Base-by-base conservation (phyloP, 2,329 filamentous ascomycete genomes). In the Tolypocladium nubicola region DNA sequence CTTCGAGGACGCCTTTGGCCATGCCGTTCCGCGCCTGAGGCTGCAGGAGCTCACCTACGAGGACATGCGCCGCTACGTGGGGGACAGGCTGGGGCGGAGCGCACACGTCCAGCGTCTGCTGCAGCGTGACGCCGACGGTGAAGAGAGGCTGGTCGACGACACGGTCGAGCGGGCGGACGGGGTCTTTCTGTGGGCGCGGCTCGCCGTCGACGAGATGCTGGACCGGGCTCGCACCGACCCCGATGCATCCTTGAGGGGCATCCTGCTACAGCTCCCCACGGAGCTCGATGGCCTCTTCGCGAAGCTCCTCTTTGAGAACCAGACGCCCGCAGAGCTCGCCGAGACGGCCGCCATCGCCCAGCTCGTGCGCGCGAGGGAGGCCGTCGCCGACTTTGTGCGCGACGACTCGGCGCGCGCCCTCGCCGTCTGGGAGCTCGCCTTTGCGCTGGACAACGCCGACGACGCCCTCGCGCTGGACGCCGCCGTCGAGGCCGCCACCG, bases 401-500 rank as follows among this genome's bases (percentile, higher is more conserved):
- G 66, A 71, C 50, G 69, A 72, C 9, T 66, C 66, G 0, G 65
- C 70, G 0, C 66, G 63, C 21, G 63, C 65, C 0, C 58, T 71
- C 6, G 68, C 67, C 0, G 59, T 72, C 3, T 71, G 69, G 70
- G 70, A 72, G 41, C 50, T 72, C 16, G 66, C 68, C 0, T 71
- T 71, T 53, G 62, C 70, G 2, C 59, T 68, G 0, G 19, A 57
- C 2, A 52, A 54, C 7, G 55, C 58, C 0, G 65, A 69, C 0
- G 64, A 69, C 40, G 21, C 33, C 1, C 23, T 61, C 9, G 61
- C 61, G 0, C 39, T 66, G 1, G 37, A 63, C 1, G 55, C 52
- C 0, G 14, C 58, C 1, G 65, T 66, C 2, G 47, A 66, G 16
- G 62, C 70, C 53, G 64, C 61, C 2, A 53, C 56, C 0, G 57